Conservation (phyloP, 108 stramenopile genomes). For the Chaetoceros tenuissimus region DNA sequence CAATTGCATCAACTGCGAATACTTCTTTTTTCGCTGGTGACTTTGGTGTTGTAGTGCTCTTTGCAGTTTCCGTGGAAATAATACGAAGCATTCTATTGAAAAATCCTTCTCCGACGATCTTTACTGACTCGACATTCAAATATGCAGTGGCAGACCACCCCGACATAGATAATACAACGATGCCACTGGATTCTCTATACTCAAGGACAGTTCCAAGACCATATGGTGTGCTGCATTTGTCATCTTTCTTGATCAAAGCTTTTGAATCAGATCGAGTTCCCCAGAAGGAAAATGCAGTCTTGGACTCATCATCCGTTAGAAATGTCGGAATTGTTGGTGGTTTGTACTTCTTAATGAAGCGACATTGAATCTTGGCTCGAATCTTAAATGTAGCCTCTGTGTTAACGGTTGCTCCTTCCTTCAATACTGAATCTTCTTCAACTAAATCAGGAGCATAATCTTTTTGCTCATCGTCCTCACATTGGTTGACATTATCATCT, state of each 20-base stretch:
- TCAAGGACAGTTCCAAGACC: conserved; percentile 63
- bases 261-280: conserved; percentile 20
- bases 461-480: neutral
- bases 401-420: neutral
- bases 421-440: neutral
- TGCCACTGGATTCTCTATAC: conserved; percentile 39
- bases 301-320: conserved; percentile 39
- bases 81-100: conserved; percentile 39
- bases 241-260: conserved; percentile 35
- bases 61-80: conserved; percentile 18
- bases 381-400: conserved; percentile 3
- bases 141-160: conserved; percentile 69
- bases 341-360: conserved; percentile 52
- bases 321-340: conserved; percentile 60
- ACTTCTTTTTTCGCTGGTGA: conserved; percentile 21
- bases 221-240: conserved; percentile 72
- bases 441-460: neutral
- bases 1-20: conserved; percentile 38
- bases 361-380: conserved; percentile 46
- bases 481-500: neutral
- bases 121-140: conserved; percentile 42
- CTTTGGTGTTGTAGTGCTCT: conserved; percentile 3
- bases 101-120: conserved; percentile 46
- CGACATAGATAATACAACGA: conserved; percentile 66
- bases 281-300: conserved; percentile 66